Conservation (phyloP, 164 flowering plant genomes). For the Tetracentron sinense region DNA sequence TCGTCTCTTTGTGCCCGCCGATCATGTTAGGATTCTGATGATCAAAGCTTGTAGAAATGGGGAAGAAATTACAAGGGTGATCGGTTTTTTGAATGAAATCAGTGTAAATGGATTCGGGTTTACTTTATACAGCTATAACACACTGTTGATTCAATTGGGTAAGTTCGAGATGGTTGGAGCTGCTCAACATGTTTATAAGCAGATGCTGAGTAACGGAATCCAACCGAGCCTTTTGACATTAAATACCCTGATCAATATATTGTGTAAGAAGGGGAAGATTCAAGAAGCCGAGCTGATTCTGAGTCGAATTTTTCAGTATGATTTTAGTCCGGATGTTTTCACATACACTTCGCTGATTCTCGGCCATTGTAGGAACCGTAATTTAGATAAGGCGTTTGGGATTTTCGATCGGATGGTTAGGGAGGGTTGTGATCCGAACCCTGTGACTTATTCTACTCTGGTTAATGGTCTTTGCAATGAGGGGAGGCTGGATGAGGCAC, state of each 20-base stretch:
- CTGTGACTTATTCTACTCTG: constrained; percentile 59
- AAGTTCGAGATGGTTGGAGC: constrained; percentile 55
- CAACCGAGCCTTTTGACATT: constrained; percentile 59
- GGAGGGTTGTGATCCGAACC: constrained; percentile 61
- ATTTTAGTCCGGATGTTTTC: constrained; percentile 56
- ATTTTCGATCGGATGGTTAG: constrained; percentile 54
- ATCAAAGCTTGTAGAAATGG: constrained; percentile 54
- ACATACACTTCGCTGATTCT: constrained; percentile 74
- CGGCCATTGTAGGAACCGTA: constrained; percentile 60
- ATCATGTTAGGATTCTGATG: constrained; percentile 57
- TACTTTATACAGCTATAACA: constrained; percentile 53
- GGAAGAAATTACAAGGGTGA: constrained; percentile 45
- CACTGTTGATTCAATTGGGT: constrained; percentile 64
- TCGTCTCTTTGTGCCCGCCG: constrained; percentile 40
- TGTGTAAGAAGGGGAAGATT: constrained; percentile 70
- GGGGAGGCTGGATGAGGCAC: constrained; percentile 65
- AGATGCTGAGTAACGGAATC: constrained; percentile 45
- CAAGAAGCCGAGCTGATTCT: constrained; percentile 51
- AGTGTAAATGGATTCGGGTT: constrained; percentile 35
- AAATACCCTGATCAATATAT: constrained; percentile 62
- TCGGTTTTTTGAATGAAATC: constrained; percentile 41
- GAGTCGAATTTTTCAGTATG: constrained; percentile 41
- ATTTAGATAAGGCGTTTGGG: constrained; percentile 52
- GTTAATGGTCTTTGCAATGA: constrained; percentile 67
- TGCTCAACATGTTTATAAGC: constrained; percentile 44